Evolutionary conservation across 805 yeast genomes (phyloP).

Genomic region (Hanseniaspora occidentalis): DNA sequence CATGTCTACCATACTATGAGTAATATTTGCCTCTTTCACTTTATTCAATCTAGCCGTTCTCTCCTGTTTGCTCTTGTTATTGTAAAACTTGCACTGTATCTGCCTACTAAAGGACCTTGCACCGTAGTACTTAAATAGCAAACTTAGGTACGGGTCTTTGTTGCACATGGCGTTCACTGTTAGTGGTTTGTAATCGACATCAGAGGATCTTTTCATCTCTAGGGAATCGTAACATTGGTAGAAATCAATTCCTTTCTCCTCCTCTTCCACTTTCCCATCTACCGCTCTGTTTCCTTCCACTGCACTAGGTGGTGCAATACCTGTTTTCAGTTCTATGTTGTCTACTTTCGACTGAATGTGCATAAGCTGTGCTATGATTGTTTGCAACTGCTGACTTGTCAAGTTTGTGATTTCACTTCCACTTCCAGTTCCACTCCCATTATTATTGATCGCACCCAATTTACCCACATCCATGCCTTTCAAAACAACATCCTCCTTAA

Average conservation of each 20-base stretch:
- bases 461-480: too few species aligned
- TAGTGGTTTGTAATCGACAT: slow-evolving; percentile 3
- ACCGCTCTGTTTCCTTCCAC: too few species aligned
- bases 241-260: slow-evolving; percentile 1
- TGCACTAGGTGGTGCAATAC: too few species aligned
- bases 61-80: slow-evolving; percentile 2
- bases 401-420: too few species aligned
- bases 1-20: slow-evolving; percentile 5
- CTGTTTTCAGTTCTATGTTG: too few species aligned
- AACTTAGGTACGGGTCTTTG: slow-evolving; percentile 3
- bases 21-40: slow-evolving; percentile 4
- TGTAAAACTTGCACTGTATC: slow-evolving; percentile 2
- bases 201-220: slow-evolving; percentile 8
- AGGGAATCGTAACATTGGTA: slow-evolving; percentile 2
- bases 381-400: too few species aligned
- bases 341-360: too few species aligned
- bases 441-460: too few species aligned
- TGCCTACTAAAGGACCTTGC: slow-evolving; percentile 6
- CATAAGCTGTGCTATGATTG: too few species aligned
- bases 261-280: neutral
- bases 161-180: slow-evolving; percentile 2
- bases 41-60: slow-evolving; percentile 3
- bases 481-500: too few species aligned
- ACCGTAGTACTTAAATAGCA: slow-evolving; percentile 5
- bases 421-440: too few species aligned